Conservation (phyloP, 768 basidiomycete species). For the Pholiota microspora region DNA sequence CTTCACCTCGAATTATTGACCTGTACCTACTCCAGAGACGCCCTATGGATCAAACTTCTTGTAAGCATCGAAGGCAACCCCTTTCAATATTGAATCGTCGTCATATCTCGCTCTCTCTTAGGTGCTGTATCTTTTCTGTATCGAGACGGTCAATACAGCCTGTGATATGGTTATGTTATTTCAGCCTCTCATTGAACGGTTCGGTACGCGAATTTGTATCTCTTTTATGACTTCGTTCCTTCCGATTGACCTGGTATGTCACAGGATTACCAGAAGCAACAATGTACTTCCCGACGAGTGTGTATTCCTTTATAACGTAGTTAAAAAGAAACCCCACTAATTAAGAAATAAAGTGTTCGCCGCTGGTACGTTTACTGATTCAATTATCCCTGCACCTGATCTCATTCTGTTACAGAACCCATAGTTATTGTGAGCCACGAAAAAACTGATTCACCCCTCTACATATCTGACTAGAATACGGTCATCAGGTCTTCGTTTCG, state of each 20-base stretch:
- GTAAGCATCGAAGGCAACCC: conserved; percentile 20
- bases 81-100: not conserved
- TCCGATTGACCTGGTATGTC: not conserved
- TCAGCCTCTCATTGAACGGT: conserved; percentile 42
- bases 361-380: conserved; percentile 15
- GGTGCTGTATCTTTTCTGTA: conserved; percentile 41
- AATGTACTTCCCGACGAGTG: conserved; percentile 34
- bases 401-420: conserved; percentile 26
- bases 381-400: not conserved
- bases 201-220: conserved; percentile 23
- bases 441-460: too few relatives aligned
- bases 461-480: too few relatives aligned
- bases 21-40: conserved; percentile 31
- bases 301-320: not conserved
- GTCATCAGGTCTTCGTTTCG: conserved; percentile 43
- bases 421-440: conserved; percentile 27
- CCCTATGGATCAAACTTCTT: conserved; percentile 38
- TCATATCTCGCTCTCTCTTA: conserved; percentile 11
- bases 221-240: not conserved
- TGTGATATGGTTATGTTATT: conserved; percentile 46
- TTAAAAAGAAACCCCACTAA: not conserved
- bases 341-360: conserved; percentile 17
- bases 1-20: not conserved
- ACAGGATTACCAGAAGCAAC: conserved; percentile 31
- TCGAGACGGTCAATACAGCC: conserved; percentile 42